Evolutionary conservation across 768 basidiomycete genomes (phyloP), one percentile per base, ranked within the genome.

Genomic region (Pleurotus citrinopileatus): DNA sequence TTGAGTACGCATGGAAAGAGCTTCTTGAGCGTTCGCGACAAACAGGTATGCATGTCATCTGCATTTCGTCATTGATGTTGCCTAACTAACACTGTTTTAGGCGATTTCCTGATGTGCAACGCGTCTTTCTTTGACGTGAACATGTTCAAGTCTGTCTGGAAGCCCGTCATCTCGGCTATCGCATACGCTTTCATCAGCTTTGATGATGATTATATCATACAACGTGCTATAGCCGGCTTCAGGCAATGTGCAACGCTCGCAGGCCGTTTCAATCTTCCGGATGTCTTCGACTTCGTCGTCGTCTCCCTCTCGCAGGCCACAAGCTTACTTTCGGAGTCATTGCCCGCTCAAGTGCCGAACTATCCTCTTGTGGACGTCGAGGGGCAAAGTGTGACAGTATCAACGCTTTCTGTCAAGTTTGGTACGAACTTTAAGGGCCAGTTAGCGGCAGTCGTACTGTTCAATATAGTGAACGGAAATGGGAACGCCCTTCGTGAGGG

Each of bases 1-100:
- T 99, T 66, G 97, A 98, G 61, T 97, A 96, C 66, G 96, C 97
- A 15, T 99, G 97, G 97, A 98, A 97, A 66, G 94, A 98, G 61
- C 75, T 99, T 8, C 78, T 98, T 32, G 70, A 86, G 27, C 82
- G 97, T 27, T 84, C 94, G 42, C 79, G 85, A 53, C 85, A 84
- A 65, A 83, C 92, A 56, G 92, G 94, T 89, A n/a, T n/a, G 55
- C 38, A 79, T 19, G 50, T 56, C 32, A n/a, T 26, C 29, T 5
- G 36, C 22, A 29, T 12, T 56, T 37, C 10, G 10, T 40, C 9
- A 12, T n/a, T n/a, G n/a, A 38, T 55, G 27, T 43, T 27, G 45
- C 47, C 51, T 47, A 55, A 17, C 60, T 38, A 15, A 42, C 32
- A 37, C 36, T 42, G 36, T 55, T 42, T n/a, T 61, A 87, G 83